Conservation (phyloP, 257 asterid genomes). For the Dorcoceras hygrometricum region DNA sequence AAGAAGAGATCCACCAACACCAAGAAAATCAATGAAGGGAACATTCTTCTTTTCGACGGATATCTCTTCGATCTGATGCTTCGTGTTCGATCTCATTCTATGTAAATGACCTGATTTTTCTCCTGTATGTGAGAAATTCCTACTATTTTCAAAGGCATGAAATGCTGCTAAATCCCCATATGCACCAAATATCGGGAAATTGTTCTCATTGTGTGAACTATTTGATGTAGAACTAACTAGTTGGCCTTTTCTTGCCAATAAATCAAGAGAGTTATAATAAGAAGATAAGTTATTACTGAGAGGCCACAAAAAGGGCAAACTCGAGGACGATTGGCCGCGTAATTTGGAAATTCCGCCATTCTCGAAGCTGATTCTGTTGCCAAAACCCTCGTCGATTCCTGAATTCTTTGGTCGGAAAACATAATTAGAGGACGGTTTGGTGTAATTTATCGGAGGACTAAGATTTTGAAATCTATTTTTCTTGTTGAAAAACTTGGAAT, state of each 20-base stretch:
- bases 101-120: constrained; percentile 23
- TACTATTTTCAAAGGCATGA: constrained; percentile 15
- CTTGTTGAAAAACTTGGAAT: constrained; percentile 27
- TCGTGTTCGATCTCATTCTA: constrained; percentile 26
- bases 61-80: constrained; percentile 36
- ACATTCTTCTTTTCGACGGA: constrained; percentile 44
- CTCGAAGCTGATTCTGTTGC: not conserved
- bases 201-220: constrained; percentile 20
- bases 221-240: constrained; percentile 20
- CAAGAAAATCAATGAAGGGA: constrained; percentile 94
- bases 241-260: constrained; percentile 29
- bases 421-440: not conserved
- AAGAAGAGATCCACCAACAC: constrained; percentile 72
- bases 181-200: constrained; percentile 36
- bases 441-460: not conserved
- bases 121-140: constrained; percentile 11
- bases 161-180: constrained; percentile 21
- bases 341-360: not conserved
- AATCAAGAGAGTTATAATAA: constrained; percentile 22
- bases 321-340: constrained; percentile 28
- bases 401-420: not conserved
- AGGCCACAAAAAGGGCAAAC: constrained; percentile 42
- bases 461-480: not conserved
- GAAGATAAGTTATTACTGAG: constrained; percentile 19
- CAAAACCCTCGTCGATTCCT: not conserved